Conservation (phyloP, 371 early-diverging fungal genomes). For the Syncephalastrum racemosum region DNA sequence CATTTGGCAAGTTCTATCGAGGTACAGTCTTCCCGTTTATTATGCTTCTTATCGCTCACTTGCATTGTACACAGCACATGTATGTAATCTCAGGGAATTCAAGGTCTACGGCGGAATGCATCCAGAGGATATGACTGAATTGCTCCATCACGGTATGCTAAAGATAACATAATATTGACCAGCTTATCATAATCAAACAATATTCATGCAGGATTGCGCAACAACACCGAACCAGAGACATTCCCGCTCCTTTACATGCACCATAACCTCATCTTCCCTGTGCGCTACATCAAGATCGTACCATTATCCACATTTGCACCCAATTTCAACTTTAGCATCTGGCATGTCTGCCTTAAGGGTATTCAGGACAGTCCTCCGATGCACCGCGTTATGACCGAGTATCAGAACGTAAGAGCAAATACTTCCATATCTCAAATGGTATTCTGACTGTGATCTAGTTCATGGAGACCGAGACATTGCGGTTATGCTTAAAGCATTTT, state of each 20-base stretch:
- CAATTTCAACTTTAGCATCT: slow-evolving; percentile 94
- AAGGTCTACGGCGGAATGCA: slow-evolving; percentile 88
- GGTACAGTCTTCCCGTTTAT: slow-evolving; percentile 58
- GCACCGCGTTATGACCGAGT: slow-evolving; percentile 59
- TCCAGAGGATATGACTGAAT: slow-evolving; percentile 78
- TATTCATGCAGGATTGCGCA: slow-evolving; percentile 65
- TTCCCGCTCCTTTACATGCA: slow-evolving; percentile 60
- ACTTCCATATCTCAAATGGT: slow-evolving; percentile 6
- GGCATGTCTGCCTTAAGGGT: slow-evolving; percentile 91
- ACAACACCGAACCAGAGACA: slow-evolving; percentile 89
- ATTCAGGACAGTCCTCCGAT: slow-evolving; percentile 62
- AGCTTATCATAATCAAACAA: slow-evolving; percentile 1
- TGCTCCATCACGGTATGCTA: slow-evolving; percentile 79
- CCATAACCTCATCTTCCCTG: slow-evolving; percentile 55
- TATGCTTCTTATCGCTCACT: not conserved
- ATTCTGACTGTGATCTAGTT: slow-evolving; percentile 38
- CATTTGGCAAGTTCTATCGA: slow-evolving; percentile 96
- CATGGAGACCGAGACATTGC: slow-evolving; percentile 76
- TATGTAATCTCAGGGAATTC: slow-evolving; percentile 96
- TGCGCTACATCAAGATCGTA: slow-evolving; percentile 90
- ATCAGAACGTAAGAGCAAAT: slow-evolving; percentile 56
- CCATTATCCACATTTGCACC: slow-evolving; percentile 90
- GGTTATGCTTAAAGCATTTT: slow-evolving; percentile 88
- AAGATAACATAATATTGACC: too few relatives aligned
- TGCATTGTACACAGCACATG: slow-evolving; percentile 68